A percentile compares a stretch with the other conserved stretches of the same genome.
These are phyloP conservation scores for Tetratostichococcus sp. DNA, from an alignment of 139 green algal genomes.

Conservation along the genomic window DNA sequence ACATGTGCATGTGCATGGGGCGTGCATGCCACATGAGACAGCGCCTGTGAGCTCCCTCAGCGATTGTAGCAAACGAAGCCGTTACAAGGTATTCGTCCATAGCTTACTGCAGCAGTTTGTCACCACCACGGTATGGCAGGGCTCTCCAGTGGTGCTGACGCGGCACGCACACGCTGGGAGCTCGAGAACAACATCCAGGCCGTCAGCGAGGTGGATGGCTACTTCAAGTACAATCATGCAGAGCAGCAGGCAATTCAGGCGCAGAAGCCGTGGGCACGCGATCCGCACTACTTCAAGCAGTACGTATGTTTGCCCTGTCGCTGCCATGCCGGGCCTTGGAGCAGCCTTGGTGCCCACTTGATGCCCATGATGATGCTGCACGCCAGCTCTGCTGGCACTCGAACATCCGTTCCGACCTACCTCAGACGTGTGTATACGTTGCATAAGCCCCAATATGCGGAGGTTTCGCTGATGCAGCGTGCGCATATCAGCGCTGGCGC, in stretches of 20 bases:
- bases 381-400: too few species aligned
- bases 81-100: too few species aligned
- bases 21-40: too few species aligned
- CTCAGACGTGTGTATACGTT: too few species aligned
- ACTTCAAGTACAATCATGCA: slow-evolving; percentile 69
- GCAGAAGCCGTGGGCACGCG: slow-evolving; percentile 80
- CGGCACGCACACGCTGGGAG: slow-evolving; percentile 72
- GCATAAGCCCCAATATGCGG: too few species aligned
- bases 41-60: too few species aligned
- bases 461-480: slow-evolving; percentile 52
- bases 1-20: too few species aligned
- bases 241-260: slow-evolving; percentile 60
- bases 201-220: slow-evolving; percentile 50
- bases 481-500: slow-evolving; percentile 84
- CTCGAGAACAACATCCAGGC: slow-evolving; percentile 85
- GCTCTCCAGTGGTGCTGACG: background rate
- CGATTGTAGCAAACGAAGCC: too few species aligned
- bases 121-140: background rate
- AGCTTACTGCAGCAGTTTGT: too few species aligned
- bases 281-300: slow-evolving; percentile 88
- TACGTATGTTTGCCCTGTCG: too few species aligned
- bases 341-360: background rate
- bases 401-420: too few species aligned
- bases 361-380: background rate
- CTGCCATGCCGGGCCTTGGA: too few species aligned